Base-by-base conservation (phyloP, 2,329 filamentous ascomycete genomes). In the Apiospora phragmitis region DNA sequence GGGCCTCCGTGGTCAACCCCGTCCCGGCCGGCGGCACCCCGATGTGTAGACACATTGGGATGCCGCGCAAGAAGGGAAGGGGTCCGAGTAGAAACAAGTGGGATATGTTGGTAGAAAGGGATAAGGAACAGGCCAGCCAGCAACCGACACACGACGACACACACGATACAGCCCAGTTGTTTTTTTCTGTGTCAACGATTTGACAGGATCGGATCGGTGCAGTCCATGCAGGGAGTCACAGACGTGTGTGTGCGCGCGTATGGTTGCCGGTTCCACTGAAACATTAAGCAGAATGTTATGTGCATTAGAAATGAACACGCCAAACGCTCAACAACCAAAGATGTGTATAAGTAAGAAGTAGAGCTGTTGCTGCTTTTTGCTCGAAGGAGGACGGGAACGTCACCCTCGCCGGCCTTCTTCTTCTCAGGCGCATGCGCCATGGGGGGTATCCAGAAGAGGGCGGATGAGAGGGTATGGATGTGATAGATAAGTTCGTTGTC, bases 301-400 rank as follows among this genome's bases (percentile, higher is more conserved):
- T 62, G 55, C 55, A 38, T 16, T 38, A 62, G 32, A 62, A 62
- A 38, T 62, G 55, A 62, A 68, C 70, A 71, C 75, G 75, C 75
- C 76, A 80, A 79, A 76, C 74, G 71, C 76, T 78, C 75, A 77
- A 76, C 72, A 75, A 74, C 75, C 74, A 74, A 74, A 70, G 69
- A 69, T 71, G 75, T 76, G 69, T n/a, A 66, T 65, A 66, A 51
- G 71, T 68, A 59, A 62, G 55, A 62, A 62, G 55, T 62, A 62
- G 32, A 62, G 55, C 55, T 62, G 55, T 62, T 62, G 55, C 21
- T 74, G 72, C 74, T 76, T 73, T 74, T 77, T 71, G 70, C 71
- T 69, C 72, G 73, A 47, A 68, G 45, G 62, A 68, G 65, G 68
- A 70, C 51, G 14, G 65, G 41, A n/a, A 21, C 12, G 12, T 47